Percentiles rank a stretch among this genome's conserved stretches.
Evolutionary conservation across 2,329 filamentous ascomycete genomes (phyloP).

Genomic region (Penicillium rolfsii): DNA sequence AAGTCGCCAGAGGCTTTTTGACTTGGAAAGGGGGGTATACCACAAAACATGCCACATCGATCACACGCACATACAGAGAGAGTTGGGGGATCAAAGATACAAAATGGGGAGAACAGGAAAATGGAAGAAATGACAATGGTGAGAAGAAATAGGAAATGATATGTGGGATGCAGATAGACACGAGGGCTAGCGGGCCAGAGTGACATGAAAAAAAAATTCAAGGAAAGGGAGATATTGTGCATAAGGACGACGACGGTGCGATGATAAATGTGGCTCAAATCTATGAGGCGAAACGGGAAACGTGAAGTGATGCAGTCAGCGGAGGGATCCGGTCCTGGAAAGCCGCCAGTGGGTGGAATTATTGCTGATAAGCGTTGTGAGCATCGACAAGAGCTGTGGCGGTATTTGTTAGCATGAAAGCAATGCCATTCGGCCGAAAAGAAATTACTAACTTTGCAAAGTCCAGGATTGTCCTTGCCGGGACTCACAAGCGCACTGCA

Average conservation of each 20-base stretch:
- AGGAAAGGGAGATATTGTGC: slow-evolving; percentile 6
- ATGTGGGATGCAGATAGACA: slow-evolving; percentile 11
- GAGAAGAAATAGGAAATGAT: slow-evolving; percentile 18
- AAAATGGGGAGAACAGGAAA: slow-evolving; percentile 10
- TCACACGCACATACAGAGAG: slow-evolving; percentile 24
- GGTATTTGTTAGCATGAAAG: slow-evolving; percentile 19
- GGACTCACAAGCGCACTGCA: slow-evolving; percentile 67
- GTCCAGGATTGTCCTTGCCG: slow-evolving; percentile 56
- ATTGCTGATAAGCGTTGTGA: slow-evolving; percentile 41
- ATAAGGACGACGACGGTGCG: slow-evolving; percentile 7
- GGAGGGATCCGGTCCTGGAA: slow-evolving; percentile 14
- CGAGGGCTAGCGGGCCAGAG: slow-evolving; percentile 4
- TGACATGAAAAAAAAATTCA: slow-evolving; percentile 2
- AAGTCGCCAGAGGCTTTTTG: slow-evolving; percentile 22
- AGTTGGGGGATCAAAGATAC: not conserved
- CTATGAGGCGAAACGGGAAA: slow-evolving; percentile 1
- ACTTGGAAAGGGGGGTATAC: slow-evolving; percentile 31
- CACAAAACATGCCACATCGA: slow-evolving; percentile 34
- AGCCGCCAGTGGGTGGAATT: slow-evolving; percentile 3
- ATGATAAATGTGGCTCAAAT: slow-evolving; percentile 16
- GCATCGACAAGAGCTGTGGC: slow-evolving; percentile 47
- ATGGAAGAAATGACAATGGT: slow-evolving; percentile 27
- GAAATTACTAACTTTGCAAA: slow-evolving; percentile 52
- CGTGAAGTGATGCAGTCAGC: slow-evolving; percentile 4
- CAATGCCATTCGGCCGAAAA: not conserved